Conservation (phyloP, 108 stramenopile species). For the Cyclotella sp. region DNA sequence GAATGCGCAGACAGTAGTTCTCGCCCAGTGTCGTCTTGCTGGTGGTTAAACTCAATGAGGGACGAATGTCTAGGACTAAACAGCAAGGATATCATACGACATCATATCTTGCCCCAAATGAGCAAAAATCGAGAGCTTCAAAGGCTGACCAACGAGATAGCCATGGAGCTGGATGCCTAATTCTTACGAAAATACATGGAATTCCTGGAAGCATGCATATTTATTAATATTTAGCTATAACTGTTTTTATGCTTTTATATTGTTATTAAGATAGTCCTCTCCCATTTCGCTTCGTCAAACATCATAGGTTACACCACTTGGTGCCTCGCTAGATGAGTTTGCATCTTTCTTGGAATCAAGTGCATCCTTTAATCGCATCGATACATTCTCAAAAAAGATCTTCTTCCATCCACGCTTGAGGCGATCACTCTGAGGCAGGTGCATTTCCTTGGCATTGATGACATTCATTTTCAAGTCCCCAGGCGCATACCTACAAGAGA, state of each 20-base stretch:
- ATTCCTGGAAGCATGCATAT: neutral
- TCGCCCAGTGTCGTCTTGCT: slow-evolving; percentile 11
- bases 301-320: too few species aligned
- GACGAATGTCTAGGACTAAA: slow-evolving; percentile 54
- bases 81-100: slow-evolving; percentile 57
- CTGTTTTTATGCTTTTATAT: neutral
- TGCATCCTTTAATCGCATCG: slow-evolving; percentile 6
- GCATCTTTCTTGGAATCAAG: neutral
- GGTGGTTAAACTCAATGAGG: slow-evolving; percentile 71
- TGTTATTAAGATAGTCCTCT: neutral
- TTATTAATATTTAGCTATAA: neutral
- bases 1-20: neutral
- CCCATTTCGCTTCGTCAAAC: neutral
- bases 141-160: slow-evolving; percentile 82
- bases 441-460: slow-evolving; percentile 24
- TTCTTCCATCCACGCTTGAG: slow-evolving; percentile 43
- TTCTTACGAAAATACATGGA: neutral
- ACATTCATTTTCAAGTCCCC: slow-evolving; percentile 26
- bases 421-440: slow-evolving; percentile 32
- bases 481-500: slow-evolving; percentile 19
- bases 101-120: slow-evolving; percentile 77
- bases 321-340: neutral
- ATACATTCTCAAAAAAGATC: slow-evolving; percentile 35
- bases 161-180: slow-evolving; percentile 57
- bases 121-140: slow-evolving; percentile 81